Conservation (phyloP, 202 grass and related monocot species). For the Alloteropsis angusta region DNA sequence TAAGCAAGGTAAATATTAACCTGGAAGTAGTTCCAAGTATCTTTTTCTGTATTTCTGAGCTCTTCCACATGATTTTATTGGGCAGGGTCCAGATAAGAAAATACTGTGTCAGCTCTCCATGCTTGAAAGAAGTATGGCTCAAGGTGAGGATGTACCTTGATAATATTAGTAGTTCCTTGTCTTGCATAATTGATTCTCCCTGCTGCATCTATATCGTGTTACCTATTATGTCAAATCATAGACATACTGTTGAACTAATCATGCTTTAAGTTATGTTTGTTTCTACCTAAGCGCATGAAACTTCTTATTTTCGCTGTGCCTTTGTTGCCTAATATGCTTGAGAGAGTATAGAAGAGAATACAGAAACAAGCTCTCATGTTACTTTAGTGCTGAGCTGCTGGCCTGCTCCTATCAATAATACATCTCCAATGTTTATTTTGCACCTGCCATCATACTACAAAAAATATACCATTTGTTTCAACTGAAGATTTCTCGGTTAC, state of each 20-base stretch:
- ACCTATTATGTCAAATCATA: not conserved
- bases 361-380: not conserved
- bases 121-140: conserved; percentile 97
- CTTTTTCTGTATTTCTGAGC: not conserved
- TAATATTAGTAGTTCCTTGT: not conserved
- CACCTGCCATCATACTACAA: not conserved
- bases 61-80: conserved; percentile 21
- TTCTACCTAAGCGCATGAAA: not conserved
- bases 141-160: conserved; percentile 45
- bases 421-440: not conserved
- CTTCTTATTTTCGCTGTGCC: not conserved
- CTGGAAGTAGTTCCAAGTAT: not conserved
- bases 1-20: conserved; percentile 67
- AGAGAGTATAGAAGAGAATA: not conserved
- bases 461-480: not conserved
- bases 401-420: not conserved
- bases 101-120: conserved; percentile 88
- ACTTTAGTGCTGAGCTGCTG: conserved; percentile 3
- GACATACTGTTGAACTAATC: not conserved
- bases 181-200: not conserved
- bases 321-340: not conserved
- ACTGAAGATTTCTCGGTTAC: not conserved
- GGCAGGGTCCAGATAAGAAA: conserved; percentile 82
- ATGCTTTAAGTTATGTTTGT: not conserved
- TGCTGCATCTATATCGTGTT: not conserved